phyloP scores from a whole-genome alignment of 2,329 filamentous ascomycete genomes.

The Akanthomyces muscarius region DNA sequence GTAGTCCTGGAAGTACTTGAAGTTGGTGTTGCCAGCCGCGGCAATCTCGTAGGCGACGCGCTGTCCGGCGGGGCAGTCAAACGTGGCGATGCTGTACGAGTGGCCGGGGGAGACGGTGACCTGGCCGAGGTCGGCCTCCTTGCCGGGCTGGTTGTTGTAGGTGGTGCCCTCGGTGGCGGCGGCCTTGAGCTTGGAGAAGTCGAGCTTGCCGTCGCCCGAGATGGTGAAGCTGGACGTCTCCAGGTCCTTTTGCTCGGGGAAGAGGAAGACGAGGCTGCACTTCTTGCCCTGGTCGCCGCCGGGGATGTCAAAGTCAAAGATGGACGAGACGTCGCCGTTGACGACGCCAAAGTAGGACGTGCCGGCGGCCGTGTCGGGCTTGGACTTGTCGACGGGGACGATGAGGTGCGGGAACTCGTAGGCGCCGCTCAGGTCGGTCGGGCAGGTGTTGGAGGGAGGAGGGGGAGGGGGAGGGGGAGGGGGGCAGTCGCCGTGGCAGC shows the following conservation, averaged over 20 bases:
- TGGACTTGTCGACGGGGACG: slow-evolving; percentile 52
- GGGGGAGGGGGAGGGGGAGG: slow-evolving; percentile 19
- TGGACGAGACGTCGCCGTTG: slow-evolving; percentile 48
- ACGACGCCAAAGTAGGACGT: slow-evolving; percentile 54
- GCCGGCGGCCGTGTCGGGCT: slow-evolving; percentile 49
- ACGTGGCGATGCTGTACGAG: slow-evolving; percentile 49
- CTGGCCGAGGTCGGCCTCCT: slow-evolving; percentile 40
- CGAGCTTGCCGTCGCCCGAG: slow-evolving; percentile 45
- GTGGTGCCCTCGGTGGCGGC: slow-evolving; percentile 47
- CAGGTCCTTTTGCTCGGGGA: slow-evolving; percentile 54
- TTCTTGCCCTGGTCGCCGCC: slow-evolving; percentile 48
- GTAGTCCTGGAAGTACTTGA: slow-evolving; percentile 63
- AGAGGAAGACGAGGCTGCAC: slow-evolving; percentile 62
- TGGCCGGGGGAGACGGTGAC: slow-evolving; percentile 49
- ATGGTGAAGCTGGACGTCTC: slow-evolving; percentile 54
- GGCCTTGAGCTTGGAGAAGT: slow-evolving; percentile 46
- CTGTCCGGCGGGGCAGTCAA: slow-evolving; percentile 51
- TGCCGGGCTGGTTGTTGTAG: slow-evolving; percentile 48
- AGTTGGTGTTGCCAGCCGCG: slow-evolving; percentile 41
- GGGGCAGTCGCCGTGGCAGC: slow-evolving; percentile 28
- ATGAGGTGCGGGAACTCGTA: slow-evolving; percentile 61
- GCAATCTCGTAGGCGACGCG: slow-evolving; percentile 50
- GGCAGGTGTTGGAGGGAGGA: slow-evolving; percentile 34
- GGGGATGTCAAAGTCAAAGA: slow-evolving; percentile 69
- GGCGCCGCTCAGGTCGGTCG: slow-evolving; percentile 39